phyloP scores from a whole-genome alignment of 1,284 basidiomycete species.

The Lignosus rhinocerotis region DNA sequence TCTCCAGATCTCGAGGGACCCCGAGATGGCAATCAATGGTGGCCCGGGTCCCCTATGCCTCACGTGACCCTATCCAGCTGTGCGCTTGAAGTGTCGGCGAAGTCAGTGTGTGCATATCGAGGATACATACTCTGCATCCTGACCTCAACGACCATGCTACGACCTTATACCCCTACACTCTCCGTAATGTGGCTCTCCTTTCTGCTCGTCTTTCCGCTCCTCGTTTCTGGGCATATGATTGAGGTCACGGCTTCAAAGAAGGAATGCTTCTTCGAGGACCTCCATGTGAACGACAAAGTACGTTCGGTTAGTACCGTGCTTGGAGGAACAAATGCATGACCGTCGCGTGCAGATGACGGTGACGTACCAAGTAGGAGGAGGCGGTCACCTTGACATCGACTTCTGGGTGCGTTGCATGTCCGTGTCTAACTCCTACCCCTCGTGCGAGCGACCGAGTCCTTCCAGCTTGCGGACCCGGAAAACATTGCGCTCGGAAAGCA shows the following conservation, averaged over 20 bases:
- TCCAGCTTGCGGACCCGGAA: constrained; percentile 79
- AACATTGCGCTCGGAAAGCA: constrained; percentile 74
- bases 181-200: constrained; percentile 39
- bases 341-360: constrained; percentile 85
- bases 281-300: constrained; percentile 94
- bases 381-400: constrained; percentile 96
- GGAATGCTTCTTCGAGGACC: constrained; percentile 98
- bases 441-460: not conserved
- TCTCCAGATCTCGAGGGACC: constrained; percentile 24
- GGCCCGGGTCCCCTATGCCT: constrained; percentile 6
- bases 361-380: constrained; percentile 97
- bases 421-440: not conserved
- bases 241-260: constrained; percentile 77
- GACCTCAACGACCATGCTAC: constrained; percentile 38
- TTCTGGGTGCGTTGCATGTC: constrained; percentile 70
- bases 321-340: constrained; percentile 1
- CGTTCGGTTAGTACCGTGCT: constrained; percentile 10
- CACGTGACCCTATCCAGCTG: constrained; percentile 21
- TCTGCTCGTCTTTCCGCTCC: constrained; percentile 42
- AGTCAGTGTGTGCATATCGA: not conserved
- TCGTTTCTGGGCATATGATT: constrained; percentile 66
- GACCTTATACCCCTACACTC: constrained; percentile 37
- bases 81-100: not conserved
- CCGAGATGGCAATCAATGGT: constrained; percentile 26
- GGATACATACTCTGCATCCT: constrained; percentile 1